Percentiles rank a stretch among this genome's conserved stretches.
These are phyloP conservation scores for Rhizopus stolonifer DNA, from an alignment of 371 early-diverging fungal species.

Conservation along the genomic window DNA sequence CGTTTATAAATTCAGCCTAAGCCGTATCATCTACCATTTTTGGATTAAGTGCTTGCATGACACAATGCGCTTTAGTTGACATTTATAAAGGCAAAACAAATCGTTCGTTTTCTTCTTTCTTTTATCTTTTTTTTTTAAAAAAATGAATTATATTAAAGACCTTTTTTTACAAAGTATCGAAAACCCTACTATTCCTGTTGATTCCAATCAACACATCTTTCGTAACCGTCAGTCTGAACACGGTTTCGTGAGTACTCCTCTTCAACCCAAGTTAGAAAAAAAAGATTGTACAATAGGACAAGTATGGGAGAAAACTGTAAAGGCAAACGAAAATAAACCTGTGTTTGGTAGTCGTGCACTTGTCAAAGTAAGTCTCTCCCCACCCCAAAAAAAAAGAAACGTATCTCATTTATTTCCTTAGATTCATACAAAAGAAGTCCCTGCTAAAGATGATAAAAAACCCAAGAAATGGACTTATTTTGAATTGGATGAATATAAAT, in stretches of 20 bases:
- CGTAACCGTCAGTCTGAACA: constrained; percentile 41
- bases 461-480: constrained; percentile 57
- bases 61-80: neutral
- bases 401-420: constrained; percentile 10
- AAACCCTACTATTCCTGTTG: constrained; percentile 42
- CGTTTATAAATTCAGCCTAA: neutral
- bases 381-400: neutral
- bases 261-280: constrained; percentile 36
- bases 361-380: constrained; percentile 57
- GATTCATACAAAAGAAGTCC: constrained; percentile 45
- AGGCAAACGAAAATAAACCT: constrained; percentile 29
- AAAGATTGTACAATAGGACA: constrained; percentile 41
- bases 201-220: constrained; percentile 48
- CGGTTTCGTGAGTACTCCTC: constrained; percentile 44
- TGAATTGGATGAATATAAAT: constrained; percentile 56
- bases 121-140: neutral
- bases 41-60: neutral
- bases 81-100: constrained; percentile 10
- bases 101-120: constrained; percentile 3
- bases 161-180: constrained; percentile 30
- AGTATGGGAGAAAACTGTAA: constrained; percentile 44
- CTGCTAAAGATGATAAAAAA: constrained; percentile 27
- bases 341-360: constrained; percentile 52
- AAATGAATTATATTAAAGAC: constrained; percentile 23
- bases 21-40: neutral